Conservation (phyloP, 192 early-diverging fungal species). For the Coemansia sp. region DNA sequence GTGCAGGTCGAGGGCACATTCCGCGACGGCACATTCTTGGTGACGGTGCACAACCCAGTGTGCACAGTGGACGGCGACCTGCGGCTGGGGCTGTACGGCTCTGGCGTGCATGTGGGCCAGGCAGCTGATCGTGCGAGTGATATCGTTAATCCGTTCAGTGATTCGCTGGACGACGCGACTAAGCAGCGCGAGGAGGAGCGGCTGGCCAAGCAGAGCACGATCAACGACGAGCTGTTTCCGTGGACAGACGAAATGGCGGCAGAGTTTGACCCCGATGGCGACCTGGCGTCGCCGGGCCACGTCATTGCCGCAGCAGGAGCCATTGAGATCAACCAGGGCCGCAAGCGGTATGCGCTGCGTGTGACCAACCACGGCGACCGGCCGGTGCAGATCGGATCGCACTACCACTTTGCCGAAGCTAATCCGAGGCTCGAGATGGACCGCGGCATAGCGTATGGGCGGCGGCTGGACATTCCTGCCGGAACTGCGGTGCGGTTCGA, state of each 20-base stretch:
- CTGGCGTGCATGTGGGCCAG: slow-evolving; percentile 77
- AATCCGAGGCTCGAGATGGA: slow-evolving; percentile 83
- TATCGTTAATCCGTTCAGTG: slow-evolving; percentile 17
- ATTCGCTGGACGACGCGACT: slow-evolving; percentile 6
- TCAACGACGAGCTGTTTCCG: slow-evolving; percentile 55
- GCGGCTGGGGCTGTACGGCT: slow-evolving; percentile 82
- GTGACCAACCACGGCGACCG: slow-evolving; percentile 95
- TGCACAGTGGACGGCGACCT: slow-evolving; percentile 79
- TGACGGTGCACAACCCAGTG: slow-evolving; percentile 92
- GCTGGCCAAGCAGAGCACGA: not conserved
- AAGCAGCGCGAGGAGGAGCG: slow-evolving; percentile 6
- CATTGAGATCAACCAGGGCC: slow-evolving; percentile 77
- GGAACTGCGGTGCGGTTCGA: slow-evolving; percentile 96
- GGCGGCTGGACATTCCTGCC: slow-evolving; percentile 87
- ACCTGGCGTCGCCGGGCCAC: slow-evolving; percentile 60
- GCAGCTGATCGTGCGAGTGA: slow-evolving; percentile 14
- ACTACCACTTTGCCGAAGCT: slow-evolving; percentile 95
- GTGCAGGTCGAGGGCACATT: slow-evolving; percentile 95
- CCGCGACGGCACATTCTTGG: slow-evolving; percentile 89
- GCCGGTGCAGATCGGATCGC: slow-evolving; percentile 92
- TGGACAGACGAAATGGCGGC: slow-evolving; percentile 37
- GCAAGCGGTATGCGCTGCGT: slow-evolving; percentile 63
- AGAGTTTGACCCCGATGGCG: slow-evolving; percentile 47
- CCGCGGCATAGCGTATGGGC: slow-evolving; percentile 78
- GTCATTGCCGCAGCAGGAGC: slow-evolving; percentile 64